phyloP scores from a whole-genome alignment of 192 early-diverging fungal species.

The Thoreauomyces humboldtii region DNA sequence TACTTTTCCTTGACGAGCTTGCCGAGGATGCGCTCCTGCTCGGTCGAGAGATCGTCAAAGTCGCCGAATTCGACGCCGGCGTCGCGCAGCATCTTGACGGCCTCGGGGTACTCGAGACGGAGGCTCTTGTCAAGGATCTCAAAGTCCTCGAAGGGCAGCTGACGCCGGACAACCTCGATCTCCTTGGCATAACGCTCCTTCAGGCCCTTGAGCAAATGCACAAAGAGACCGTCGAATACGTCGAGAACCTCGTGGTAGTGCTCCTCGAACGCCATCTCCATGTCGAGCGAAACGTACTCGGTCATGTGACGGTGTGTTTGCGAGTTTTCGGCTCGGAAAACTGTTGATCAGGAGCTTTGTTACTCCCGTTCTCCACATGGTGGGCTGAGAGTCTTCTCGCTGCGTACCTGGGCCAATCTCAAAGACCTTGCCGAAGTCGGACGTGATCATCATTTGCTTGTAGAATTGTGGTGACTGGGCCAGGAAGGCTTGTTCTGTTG shows the following conservation, averaged over 20 bases:
- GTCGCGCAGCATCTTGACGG: constrained; percentile 78
- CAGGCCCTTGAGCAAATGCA: constrained; percentile 87
- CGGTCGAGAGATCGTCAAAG: constrained; percentile 90
- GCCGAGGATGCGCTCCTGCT: constrained; percentile 81
- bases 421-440: constrained; percentile 97
- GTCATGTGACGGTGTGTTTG: constrained; percentile 99
- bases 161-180: constrained; percentile 79
- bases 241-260: constrained; percentile 97
- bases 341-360: constrained; percentile 29
- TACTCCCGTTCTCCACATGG: background rate
- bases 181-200: constrained; percentile 78
- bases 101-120: constrained; percentile 84
- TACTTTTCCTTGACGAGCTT: constrained; percentile 89
- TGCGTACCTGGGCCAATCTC: constrained; percentile 77
- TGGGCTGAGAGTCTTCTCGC: background rate
- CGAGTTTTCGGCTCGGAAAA: constrained; percentile 98
- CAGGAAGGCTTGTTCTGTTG: constrained; percentile 75
- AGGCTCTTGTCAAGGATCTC: constrained; percentile 80
- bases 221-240: constrained; percentile 88
- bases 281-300: constrained; percentile 96
- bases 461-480: constrained; percentile 99
- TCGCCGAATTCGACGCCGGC: constrained; percentile 88
- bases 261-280: constrained; percentile 99
- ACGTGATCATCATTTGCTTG: constrained; percentile 98
- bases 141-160: constrained; percentile 93